Evolutionary conservation across 495 filamentous ascomycete genomes (phyloP).

Genomic region (Achaetomiella virescens): DNA sequence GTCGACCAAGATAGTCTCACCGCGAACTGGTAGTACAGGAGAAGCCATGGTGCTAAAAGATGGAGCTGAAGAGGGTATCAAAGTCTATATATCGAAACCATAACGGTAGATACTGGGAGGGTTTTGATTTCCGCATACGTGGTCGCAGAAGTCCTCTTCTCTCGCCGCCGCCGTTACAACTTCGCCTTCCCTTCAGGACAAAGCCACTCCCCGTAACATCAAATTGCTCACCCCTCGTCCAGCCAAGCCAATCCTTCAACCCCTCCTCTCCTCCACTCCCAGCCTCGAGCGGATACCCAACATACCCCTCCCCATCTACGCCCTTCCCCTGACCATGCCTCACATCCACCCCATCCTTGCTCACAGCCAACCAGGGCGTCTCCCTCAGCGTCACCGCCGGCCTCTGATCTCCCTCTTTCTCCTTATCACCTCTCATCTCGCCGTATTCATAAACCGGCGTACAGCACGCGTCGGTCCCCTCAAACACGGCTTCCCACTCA

Average conservation of each 20-base stretch:
- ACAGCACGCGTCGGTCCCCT: slow-evolving; percentile 86
- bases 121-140: no score
- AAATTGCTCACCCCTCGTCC: slow-evolving; percentile 66
- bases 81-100: not conserved
- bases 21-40: not conserved
- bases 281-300: slow-evolving; percentile 49
- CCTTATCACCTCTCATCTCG: slow-evolving; percentile 56
- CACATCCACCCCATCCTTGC: slow-evolving; percentile 26
- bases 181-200: slow-evolving; percentile 45
- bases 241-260: slow-evolving; percentile 70
- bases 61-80: not conserved
- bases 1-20: no score
- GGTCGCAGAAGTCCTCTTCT: not conserved
- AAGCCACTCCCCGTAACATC: slow-evolving; percentile 55
- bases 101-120: no score
- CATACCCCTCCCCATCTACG: slow-evolving; percentile 57
- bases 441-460: slow-evolving; percentile 72
- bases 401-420: slow-evolving; percentile 61
- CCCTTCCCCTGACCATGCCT: slow-evolving; percentile 45
- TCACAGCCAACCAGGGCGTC: slow-evolving; percentile 57
- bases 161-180: slow-evolving; percentile 31
- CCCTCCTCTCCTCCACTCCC: slow-evolving; percentile 66
- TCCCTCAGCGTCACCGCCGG: slow-evolving; percentile 62
- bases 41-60: not conserved
- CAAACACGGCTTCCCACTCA: slow-evolving; percentile 83